Evolutionary conservation across 2,329 filamentous ascomycete genomes (phyloP).

Genomic region (Diaporthe longicolla): DNA sequence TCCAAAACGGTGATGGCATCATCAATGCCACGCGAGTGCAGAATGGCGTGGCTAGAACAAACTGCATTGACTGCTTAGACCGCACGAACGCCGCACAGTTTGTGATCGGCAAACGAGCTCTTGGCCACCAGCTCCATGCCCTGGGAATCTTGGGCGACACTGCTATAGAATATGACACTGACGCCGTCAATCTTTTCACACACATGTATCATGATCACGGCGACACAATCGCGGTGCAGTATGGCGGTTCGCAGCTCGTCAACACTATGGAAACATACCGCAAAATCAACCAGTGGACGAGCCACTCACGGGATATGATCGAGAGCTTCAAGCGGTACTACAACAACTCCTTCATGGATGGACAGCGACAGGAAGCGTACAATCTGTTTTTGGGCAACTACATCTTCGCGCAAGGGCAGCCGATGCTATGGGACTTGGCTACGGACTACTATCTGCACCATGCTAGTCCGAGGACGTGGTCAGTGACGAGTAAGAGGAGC

Average conservation of each 20-base stretch:
- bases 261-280: constrained; percentile 99
- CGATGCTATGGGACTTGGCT: constrained; percentile 95
- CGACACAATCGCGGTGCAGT: constrained; percentile 97
- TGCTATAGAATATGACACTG: constrained; percentile 91
- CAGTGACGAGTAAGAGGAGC: constrained; percentile 71
- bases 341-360: constrained; percentile 96
- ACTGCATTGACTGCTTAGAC: constrained; percentile 98
- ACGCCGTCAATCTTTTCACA: constrained; percentile 95
- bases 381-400: constrained; percentile 98
- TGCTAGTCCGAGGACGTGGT: constrained; percentile 82
- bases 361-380: constrained; percentile 97
- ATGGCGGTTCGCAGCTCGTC: constrained; percentile 95
- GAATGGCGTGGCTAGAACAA: constrained; percentile 93
- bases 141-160: constrained; percentile 86
- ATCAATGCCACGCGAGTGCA: constrained; percentile 79
- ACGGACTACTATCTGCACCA: constrained; percentile 98
- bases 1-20: constrained; percentile 87
- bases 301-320: constrained; percentile 97
- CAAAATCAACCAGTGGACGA: constrained; percentile 99
- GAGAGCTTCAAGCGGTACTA: constrained; percentile 99
- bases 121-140: constrained; percentile 92
- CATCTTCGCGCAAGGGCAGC: constrained; percentile 86
- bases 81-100: constrained; percentile 98
- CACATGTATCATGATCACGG: constrained; percentile 99
- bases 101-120: constrained; percentile 93